Base-by-base conservation (phyloP, 1,139 yeast genomes). In the Petasospora rhodanensis region DNA sequence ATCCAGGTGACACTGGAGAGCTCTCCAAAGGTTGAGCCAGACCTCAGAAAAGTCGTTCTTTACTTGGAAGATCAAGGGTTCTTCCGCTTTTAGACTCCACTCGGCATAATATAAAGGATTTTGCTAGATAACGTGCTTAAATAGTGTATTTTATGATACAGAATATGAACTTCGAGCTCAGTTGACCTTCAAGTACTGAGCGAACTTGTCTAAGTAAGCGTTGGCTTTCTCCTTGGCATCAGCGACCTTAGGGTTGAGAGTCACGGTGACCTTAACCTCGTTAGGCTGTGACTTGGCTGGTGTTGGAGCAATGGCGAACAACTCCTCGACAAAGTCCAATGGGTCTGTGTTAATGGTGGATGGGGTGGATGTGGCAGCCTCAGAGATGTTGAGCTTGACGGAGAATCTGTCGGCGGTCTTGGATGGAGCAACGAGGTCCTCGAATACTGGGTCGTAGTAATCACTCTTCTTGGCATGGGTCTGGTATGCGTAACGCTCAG, bases 1-100 rank as follows among this genome's bases (percentile, higher is more conserved):
- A 73, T 82, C 26, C 79, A 74, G 43, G 59, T 79, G 42, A 62
- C 66, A 27, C 65, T 76, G 24, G 81, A 75, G 45, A 55, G 73
- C 37, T 55, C 64, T 28, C 65, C 65, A 37, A 73, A 76, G 36
- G 79, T 83, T 34, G 83, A 87, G 36, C 82, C 75, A 55, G 41
- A 36, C 17, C 37, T 37, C 25, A 40, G 41, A 28, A 77, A 79
- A 54, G 73, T 84, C 44, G 79, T 82, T 22, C 64, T 75, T 41
- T 70, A 76, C 54, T 71, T 89, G 51, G 85, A 82, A 59, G 74
- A 79, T 47, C 85, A 86, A 62, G 95, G 94, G 21, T 86, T 81
- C 64, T 83, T 76, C 56, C 58, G 55, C 40, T 67, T 67, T 42
- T 66, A 41, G n/a, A n/a, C n/a, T n/a, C n/a, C n/a, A n/a, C n/a